These are phyloP conservation scores for Aspergillus nanangensis DNA, from an alignment of 495 filamentous ascomycete genomes.

Conservation along the genomic window DNA sequence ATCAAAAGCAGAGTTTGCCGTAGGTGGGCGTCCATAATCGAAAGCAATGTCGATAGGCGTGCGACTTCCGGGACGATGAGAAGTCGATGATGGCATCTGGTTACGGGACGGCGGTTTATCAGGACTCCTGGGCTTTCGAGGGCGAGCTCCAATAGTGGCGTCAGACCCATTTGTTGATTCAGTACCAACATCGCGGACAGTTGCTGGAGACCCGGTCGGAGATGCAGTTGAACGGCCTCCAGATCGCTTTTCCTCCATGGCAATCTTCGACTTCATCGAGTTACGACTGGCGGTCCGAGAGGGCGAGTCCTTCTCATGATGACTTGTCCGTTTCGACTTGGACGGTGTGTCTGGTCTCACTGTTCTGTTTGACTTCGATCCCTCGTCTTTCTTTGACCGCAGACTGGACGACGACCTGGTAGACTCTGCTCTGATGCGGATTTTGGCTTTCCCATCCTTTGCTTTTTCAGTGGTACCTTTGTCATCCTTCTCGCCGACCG, in stretches of 20 bases:
- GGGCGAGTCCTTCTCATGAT: conserved; percentile 27
- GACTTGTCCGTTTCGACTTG: conserved; percentile 29
- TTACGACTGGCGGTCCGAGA: conserved; percentile 32
- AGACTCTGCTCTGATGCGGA: conserved; percentile 38
- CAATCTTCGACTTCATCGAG: conserved; percentile 27
- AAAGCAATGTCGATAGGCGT: conserved; percentile 34
- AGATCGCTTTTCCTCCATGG: conserved; percentile 33
- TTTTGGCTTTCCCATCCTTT: conserved; percentile 31
- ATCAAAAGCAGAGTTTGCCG: conserved; percentile 24
- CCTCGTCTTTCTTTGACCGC: conserved; percentile 34
- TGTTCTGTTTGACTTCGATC: conserved; percentile 35
- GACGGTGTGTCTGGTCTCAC: conserved; percentile 36
- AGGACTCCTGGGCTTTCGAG: conserved; percentile 36
- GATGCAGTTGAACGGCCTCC: conserved; percentile 29
- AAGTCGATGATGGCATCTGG: conserved; percentile 34
- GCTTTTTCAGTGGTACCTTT: conserved; percentile 33
- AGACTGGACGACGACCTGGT: conserved; percentile 40
- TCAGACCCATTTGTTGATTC: conserved; percentile 55
- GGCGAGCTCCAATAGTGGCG: conserved; percentile 61
- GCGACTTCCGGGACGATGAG: conserved; percentile 22
- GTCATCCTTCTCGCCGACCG: conserved; percentile 33
- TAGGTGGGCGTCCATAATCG: conserved; percentile 39
- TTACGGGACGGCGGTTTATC: conserved; percentile 38
- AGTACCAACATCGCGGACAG: conserved; percentile 31
- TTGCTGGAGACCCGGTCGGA: conserved; percentile 31